phyloP scores from a whole-genome alignment of 148 eudicot species.

The Silene conica region DNA sequence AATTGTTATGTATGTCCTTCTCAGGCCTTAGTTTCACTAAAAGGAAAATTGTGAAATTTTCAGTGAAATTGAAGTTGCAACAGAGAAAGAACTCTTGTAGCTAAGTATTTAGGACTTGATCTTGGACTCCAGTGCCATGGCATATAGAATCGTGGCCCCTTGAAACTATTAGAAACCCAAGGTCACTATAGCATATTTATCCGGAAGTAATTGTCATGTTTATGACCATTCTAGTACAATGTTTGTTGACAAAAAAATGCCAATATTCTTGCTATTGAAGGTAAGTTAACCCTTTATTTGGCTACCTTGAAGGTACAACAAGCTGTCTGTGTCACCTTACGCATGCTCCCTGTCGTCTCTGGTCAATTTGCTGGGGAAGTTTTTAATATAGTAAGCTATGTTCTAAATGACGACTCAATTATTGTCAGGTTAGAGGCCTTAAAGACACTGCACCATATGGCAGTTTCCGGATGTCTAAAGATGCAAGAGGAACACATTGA shows the following conservation, averaged over 20 bases:
- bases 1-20: background rate
- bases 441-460: constrained; percentile 63
- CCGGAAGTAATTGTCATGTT: background rate
- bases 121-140: background rate
- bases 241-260: too few relatives aligned
- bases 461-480: constrained; percentile 41
- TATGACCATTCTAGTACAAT: background rate
- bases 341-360: constrained; percentile 45
- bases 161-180: background rate
- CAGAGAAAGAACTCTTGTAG: too few relatives aligned
- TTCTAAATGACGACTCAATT: constrained; percentile 78
- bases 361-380: constrained; percentile 56
- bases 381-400: constrained; percentile 54
- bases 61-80: background rate
- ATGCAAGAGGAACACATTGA: constrained; percentile 58
- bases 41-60: too few relatives aligned
- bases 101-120: background rate
- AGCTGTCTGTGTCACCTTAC: constrained; percentile 70
- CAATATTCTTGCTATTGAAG: constrained; percentile 5
- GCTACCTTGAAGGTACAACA: constrained; percentile 65
- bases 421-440: constrained; percentile 61
- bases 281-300: constrained; percentile 18
- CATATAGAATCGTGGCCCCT: background rate
- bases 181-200: background rate
- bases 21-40: background rate